Conservation (phyloP, 768 basidiomycete species). For the Jaapia argillacea region DNA sequence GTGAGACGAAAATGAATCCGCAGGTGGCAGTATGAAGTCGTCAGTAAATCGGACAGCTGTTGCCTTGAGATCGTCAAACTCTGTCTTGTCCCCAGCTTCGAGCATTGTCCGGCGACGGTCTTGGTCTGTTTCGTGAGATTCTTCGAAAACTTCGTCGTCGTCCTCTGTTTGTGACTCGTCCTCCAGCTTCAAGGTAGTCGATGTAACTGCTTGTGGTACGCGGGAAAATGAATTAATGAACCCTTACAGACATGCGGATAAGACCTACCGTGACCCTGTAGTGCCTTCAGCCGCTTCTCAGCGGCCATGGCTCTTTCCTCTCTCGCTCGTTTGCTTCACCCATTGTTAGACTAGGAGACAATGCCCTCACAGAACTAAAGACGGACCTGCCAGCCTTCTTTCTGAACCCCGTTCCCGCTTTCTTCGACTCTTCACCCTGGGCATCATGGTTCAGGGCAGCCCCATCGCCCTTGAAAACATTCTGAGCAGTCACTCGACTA, state of each 20-base stretch:
- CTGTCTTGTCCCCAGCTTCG: slow-evolving; percentile 32
- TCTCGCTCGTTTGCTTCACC: slow-evolving; percentile 60
- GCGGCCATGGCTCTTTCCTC: slow-evolving; percentile 73
- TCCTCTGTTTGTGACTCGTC: too few relatives aligned
- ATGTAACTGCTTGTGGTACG: not conserved
- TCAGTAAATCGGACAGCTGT: slow-evolving; percentile 35
- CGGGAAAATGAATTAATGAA: not conserved
- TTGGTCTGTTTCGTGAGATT: slow-evolving; percentile 26
- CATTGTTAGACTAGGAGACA: slow-evolving; percentile 1
- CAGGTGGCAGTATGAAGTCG: slow-evolving; percentile 16
- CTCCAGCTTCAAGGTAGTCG: too few relatives aligned
- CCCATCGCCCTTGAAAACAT: slow-evolving; percentile 52
- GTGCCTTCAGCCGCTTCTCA: slow-evolving; percentile 44
- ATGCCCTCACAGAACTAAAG: not conserved
- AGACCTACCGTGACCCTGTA: slow-evolving; percentile 35
- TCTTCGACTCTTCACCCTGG: slow-evolving; percentile 25
- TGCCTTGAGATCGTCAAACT: slow-evolving; percentile 31
- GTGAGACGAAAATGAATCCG: too few relatives aligned
- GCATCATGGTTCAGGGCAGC: slow-evolving; percentile 34
- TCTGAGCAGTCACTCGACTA: slow-evolving; percentile 49
- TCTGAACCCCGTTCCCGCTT: slow-evolving; percentile 52
- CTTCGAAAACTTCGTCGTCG: slow-evolving; percentile 9
- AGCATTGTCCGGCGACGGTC: slow-evolving; percentile 44
- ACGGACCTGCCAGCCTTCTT: slow-evolving; percentile 60
- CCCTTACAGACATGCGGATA: slow-evolving; percentile 13